A percentile compares a stretch with the other conserved stretches of the same genome.
Conservation (phyloP, 371 early-diverging fungal species). For the Mucor mucedo region DNA sequence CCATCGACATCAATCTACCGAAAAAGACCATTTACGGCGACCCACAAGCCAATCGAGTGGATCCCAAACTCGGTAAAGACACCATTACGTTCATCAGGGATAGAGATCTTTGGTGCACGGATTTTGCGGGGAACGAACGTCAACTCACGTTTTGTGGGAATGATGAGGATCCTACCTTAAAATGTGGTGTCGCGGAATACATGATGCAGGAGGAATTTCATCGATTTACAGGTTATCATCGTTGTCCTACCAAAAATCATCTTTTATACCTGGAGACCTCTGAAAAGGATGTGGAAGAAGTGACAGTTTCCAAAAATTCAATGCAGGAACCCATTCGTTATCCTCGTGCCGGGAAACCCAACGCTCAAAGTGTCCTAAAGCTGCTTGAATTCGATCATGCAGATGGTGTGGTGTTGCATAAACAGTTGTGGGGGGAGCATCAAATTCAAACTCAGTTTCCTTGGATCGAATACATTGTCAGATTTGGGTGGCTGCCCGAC, state of each 20-base stretch:
- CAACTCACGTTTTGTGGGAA: constrained; percentile 67
- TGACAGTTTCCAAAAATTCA: constrained; percentile 53
- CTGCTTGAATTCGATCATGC: constrained; percentile 60
- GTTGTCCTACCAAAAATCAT: constrained; percentile 48
- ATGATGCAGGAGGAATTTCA: constrained; percentile 85
- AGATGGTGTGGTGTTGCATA: constrained; percentile 31
- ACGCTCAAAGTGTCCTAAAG: constrained; percentile 62
- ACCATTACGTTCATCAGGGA: constrained; percentile 65
- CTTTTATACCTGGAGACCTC: constrained; percentile 72
- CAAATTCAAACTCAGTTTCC: constrained; percentile 60
- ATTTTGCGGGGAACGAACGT: constrained; percentile 60
- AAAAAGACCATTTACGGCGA: constrained; percentile 17
- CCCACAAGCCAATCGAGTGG: constrained; percentile 21
- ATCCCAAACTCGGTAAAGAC: constrained; percentile 69
- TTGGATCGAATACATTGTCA: constrained; percentile 79
- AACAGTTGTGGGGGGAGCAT: constrained; percentile 47
- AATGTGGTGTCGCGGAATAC: constrained; percentile 74
- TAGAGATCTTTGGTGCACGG: constrained; percentile 71
- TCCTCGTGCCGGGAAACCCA: constrained; percentile 69
- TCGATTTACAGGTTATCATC: constrained; percentile 72
- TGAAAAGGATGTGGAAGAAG: constrained; percentile 64
- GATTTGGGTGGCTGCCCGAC: constrained; percentile 78
- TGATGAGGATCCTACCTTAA: constrained; percentile 39
- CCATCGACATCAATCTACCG: background rate
- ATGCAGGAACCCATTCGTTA: constrained; percentile 45